Evolutionary conservation across 2,329 filamentous ascomycete species (phyloP), one percentile per base, ranked within the genome.

Genomic region (Alternaria ethzedia): DNA sequence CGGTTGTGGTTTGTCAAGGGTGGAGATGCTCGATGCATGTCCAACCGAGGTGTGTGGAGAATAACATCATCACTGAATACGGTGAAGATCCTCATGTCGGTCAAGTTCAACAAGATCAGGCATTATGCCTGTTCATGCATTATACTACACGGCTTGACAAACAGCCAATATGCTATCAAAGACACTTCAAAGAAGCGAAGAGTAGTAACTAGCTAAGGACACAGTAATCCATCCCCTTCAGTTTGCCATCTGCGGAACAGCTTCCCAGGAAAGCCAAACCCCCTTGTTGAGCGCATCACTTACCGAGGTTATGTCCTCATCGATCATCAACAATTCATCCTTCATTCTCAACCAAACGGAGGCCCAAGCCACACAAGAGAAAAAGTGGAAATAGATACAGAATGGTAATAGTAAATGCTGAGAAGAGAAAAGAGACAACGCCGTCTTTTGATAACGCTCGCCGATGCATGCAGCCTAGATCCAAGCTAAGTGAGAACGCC

Each of bases 401-500:
- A 51, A 51, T 43, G 21, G 51, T 25, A 55, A 51, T 26, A 26
- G 32, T 15, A 45, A 30, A 52, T 36, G 20, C 23, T 17, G 28
- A 41, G 49, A 52, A 52, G 49, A 36, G 28, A 57, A 41, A 57
- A 21, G 55, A 56, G 51, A 57, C 47, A 65, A 65, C 54, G 54
- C 59, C 45, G 55, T 51, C 51, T 65, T 67, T 67, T 65, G 20
- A 56, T 52, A 51, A 55, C 45, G 43, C 45, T 63, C 54, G 47
- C 49, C 57, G 61, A 59, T 64, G 61, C 64, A 66, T 63, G 57
- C 51, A 60, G 59, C 44, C 44, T 44, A 36, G 36, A 58, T 64
- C 61, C 61, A 60, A 58, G 54, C 46, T 58, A 36, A 57, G 54
- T 57, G 46, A 59, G 47, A 60, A 64, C 64, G 64, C 61, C 64